Conservation (phyloP, 2,329 filamentous ascomycete species). For the Pezicula neosporulosa region DNA sequence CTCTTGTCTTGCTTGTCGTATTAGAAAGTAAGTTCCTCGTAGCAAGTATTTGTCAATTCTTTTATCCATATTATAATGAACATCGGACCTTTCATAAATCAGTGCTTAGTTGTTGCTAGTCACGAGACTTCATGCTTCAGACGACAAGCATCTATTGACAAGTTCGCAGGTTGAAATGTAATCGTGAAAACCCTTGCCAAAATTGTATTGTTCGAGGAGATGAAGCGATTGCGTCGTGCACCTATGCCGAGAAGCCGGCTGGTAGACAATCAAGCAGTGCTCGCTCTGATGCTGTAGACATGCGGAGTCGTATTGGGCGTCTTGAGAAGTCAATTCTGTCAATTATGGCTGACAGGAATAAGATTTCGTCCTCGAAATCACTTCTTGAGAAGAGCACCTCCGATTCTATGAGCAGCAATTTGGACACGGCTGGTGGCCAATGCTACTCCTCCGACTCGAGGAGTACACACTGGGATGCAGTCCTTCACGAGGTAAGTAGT, state of each 20-base stretch:
- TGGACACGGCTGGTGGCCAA: constrained; percentile 9
- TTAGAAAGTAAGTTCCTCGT: constrained; percentile 13
- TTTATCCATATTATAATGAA: neutral
- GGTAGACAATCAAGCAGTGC: constrained; percentile 28
- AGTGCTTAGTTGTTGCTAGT: neutral
- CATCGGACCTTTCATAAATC: neutral
- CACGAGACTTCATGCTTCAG: neutral
- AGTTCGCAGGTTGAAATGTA: constrained; percentile 40
- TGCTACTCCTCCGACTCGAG: constrained; percentile 23
- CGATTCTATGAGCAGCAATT: neutral
- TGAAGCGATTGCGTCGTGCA: constrained; percentile 32
- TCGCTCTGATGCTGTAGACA: constrained; percentile 33
- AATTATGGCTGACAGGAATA: constrained; percentile 37
- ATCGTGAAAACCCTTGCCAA: constrained; percentile 47
- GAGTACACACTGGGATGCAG: constrained; percentile 56
- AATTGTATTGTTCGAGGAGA: constrained; percentile 50
- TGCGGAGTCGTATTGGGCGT: constrained; percentile 49
- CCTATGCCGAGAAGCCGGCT: constrained; percentile 46
- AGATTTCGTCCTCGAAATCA: neutral
- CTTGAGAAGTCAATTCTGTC: constrained; percentile 53
- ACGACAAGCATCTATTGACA: neutral
- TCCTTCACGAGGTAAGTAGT: constrained; percentile 50
- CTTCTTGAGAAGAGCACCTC: neutral
- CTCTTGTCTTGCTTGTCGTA: constrained; percentile 14
- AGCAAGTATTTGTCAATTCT: neutral